A percentile compares a stretch with the other conserved stretches of the same genome.
Evolutionary conservation across 176 grass and related monocot species (phyloP).

Genomic region (Rhynchospora tenuis): DNA sequence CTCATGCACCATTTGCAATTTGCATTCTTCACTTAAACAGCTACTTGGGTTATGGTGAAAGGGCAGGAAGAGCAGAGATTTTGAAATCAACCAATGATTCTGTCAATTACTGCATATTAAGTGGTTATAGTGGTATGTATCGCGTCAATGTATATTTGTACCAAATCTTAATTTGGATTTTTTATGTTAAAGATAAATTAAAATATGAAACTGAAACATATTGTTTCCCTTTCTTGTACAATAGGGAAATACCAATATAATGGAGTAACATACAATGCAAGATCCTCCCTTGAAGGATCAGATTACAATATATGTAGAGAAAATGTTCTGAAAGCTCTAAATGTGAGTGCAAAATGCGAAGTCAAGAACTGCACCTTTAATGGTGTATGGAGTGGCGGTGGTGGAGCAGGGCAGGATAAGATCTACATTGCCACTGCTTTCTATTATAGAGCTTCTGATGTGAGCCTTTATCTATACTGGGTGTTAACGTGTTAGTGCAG

Average conservation of each 20-base stretch:
- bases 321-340: conserved; percentile 15
- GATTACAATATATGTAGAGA: conserved; percentile 19
- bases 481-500: too few species aligned
- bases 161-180: neutral
- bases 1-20: neutral
- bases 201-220: too few species aligned
- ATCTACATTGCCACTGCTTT: too few species aligned
- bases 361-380: too few species aligned
- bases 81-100: conserved; percentile 23
- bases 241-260: conserved; percentile 23
- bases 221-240: neutral
- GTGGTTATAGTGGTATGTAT: conserved; percentile 41
- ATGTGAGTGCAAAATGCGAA: conserved; percentile 18
- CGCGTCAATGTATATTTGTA: too few species aligned
- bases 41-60: conserved; percentile 43
- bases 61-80: conserved; percentile 35
- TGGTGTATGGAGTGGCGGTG: too few species aligned
- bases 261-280: conserved; percentile 21
- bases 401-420: too few species aligned
- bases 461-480: too few species aligned
- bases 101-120: conserved; percentile 41
- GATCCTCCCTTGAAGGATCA: conserved; percentile 2
- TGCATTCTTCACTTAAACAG: conserved; percentile 5
- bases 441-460: too few species aligned
- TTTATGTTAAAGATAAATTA: neutral